Conservation (phyloP, 768 basidiomycete genomes). For the Psilocybe cubensis region DNA sequence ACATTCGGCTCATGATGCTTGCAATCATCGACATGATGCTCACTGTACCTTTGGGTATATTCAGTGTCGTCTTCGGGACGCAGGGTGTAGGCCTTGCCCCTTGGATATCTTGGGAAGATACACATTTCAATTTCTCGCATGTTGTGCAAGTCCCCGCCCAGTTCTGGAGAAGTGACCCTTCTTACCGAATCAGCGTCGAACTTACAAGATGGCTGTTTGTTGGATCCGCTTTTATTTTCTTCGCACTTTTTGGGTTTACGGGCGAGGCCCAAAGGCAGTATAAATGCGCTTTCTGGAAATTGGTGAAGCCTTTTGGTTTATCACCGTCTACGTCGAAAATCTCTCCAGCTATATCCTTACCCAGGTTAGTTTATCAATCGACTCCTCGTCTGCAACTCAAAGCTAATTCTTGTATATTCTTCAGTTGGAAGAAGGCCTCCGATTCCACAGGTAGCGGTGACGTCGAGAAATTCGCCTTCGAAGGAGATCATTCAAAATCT, state of each 20-base stretch:
- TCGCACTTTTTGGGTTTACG: slow-evolving; percentile 57
- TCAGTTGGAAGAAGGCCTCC: no score
- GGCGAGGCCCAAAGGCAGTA: slow-evolving; percentile 41
- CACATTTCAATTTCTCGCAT: slow-evolving; percentile 49
- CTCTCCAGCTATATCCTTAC: no score
- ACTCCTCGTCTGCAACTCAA: no score
- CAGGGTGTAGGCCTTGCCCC: slow-evolving; percentile 36
- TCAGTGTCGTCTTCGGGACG: background rate
- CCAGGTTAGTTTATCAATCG: no score
- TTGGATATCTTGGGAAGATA: slow-evolving; percentile 49
- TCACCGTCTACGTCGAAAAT: no score
- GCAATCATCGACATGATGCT: slow-evolving; percentile 39
- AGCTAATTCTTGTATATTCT: no score
- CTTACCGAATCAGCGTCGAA: slow-evolving; percentile 31
- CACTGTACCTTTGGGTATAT: slow-evolving; percentile 31
- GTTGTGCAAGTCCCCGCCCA: slow-evolving; percentile 37
- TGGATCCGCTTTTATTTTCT: slow-evolving; percentile 41
- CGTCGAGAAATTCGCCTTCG: no score
- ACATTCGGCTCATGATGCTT: slow-evolving; percentile 47
- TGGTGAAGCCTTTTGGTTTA: background rate
- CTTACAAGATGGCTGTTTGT: slow-evolving; percentile 29
- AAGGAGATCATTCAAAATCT: no score
- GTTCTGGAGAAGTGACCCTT: slow-evolving; percentile 31
- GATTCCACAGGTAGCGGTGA: no score
- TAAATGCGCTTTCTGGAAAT: background rate